These are phyloP conservation scores for Lactarius indigo DNA, from an alignment of 768 basidiomycete species.

Conservation along the genomic window DNA sequence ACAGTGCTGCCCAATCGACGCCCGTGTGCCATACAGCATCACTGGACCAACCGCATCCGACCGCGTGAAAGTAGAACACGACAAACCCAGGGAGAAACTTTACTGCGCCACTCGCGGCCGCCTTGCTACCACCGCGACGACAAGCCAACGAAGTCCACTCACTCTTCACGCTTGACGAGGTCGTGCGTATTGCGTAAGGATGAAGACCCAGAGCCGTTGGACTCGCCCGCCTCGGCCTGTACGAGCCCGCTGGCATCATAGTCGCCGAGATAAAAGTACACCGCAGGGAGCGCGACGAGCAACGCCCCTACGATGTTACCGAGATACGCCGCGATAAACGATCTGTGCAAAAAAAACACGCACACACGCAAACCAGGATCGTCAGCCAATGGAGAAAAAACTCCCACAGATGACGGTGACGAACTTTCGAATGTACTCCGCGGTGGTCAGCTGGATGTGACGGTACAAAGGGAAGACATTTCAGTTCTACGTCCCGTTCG, in stretches of 20 bases:
- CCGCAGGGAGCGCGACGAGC: slow-evolving; percentile 59
- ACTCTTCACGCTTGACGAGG: background rate
- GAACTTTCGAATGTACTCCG: slow-evolving; percentile 64
- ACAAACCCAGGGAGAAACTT: background rate
- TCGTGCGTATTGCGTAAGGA: background rate
- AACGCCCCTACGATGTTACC: slow-evolving; percentile 68
- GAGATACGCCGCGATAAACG: slow-evolving; percentile 59
- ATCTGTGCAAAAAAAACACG: slow-evolving; percentile 33
- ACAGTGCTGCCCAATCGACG: background rate
- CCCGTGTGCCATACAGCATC: background rate
- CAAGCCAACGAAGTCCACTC: background rate
- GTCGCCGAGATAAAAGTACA: slow-evolving; percentile 61
- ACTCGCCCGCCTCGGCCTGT: slow-evolving; percentile 15
- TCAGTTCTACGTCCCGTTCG: background rate
- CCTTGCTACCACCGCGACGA: background rate
- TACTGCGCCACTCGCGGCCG: background rate
- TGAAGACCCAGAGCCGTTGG: background rate
- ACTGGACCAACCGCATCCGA: background rate
- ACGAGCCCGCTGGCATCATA: slow-evolving; percentile 28
- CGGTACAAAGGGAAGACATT: background rate
- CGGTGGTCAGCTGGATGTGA: slow-evolving; percentile 45
- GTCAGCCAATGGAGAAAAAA: background rate
- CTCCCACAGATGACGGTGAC: slow-evolving; percentile 24
- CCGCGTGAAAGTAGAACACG: background rate
- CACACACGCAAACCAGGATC: background rate